Evolutionary conservation across 1,284 basidiomycete species (phyloP).

Genomic region (Microbotryomycetes sp.): DNA sequence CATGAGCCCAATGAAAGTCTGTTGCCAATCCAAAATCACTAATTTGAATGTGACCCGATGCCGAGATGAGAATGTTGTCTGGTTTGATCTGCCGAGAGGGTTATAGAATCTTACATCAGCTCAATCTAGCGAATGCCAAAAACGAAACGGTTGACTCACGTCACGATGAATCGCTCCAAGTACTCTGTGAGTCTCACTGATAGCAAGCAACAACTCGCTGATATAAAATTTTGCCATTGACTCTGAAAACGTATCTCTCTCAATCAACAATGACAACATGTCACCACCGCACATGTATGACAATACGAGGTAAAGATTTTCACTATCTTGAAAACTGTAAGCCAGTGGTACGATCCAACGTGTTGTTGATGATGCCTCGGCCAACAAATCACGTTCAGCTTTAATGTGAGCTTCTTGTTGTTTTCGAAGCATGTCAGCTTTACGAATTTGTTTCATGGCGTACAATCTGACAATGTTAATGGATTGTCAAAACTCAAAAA

Average conservation of each 20-base stretch:
- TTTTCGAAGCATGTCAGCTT: slow-evolving; percentile 93
- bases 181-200: slow-evolving; percentile 78
- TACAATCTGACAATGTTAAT: slow-evolving; percentile 49
- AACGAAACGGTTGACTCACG: slow-evolving; percentile 74
- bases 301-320: slow-evolving; percentile 64
- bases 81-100: slow-evolving; percentile 31
- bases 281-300: slow-evolving; percentile 43
- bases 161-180: slow-evolving; percentile 96
- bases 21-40: slow-evolving; percentile 93
- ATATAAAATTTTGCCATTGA: slow-evolving; percentile 91
- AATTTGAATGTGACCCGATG: slow-evolving; percentile 85
- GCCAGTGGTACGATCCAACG: slow-evolving; percentile 91
- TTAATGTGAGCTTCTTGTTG: slow-evolving; percentile 96
- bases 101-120: slow-evolving; percentile 26
- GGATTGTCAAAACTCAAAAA: no score
- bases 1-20: slow-evolving; percentile 84
- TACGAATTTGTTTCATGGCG: slow-evolving; percentile 96
- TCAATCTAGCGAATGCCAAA: slow-evolving; percentile 27
- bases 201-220: slow-evolving; percentile 89
- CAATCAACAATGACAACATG: slow-evolving; percentile 88
- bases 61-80: slow-evolving; percentile 91
- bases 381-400: slow-evolving; percentile 81
- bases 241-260: slow-evolving; percentile 88
- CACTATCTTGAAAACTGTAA: slow-evolving; percentile 76
- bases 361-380: slow-evolving; percentile 43